These are phyloP conservation scores for Xylaria sp. DNA, from an alignment of 2,329 filamentous ascomycete genomes.

Conservation along the genomic window DNA sequence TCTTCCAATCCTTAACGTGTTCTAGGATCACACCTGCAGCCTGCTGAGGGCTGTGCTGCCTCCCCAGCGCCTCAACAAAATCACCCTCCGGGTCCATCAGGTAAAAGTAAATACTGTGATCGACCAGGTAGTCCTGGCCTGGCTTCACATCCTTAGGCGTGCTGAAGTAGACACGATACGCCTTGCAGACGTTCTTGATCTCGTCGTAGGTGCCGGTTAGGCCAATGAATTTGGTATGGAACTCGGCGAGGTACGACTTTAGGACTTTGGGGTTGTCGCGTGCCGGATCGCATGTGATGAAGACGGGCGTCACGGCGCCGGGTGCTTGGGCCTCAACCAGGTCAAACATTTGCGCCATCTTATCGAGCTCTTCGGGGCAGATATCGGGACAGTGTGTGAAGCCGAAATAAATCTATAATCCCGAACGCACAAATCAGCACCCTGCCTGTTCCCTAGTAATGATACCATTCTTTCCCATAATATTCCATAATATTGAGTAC, in stretches of 20 bases:
- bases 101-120: constrained; percentile 99
- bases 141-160: constrained; percentile 89
- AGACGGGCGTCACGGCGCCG: constrained; percentile 76
- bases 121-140: constrained; percentile 95
- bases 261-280: constrained; percentile 88
- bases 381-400: constrained; percentile 99
- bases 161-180: constrained; percentile 96
- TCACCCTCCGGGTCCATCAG: constrained; percentile 98
- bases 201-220: constrained; percentile 94
- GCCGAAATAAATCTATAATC: constrained; percentile 87
- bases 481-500: background rate
- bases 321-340: constrained; percentile 65
- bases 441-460: background rate
- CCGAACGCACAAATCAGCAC: constrained; percentile 10
- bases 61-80: constrained; percentile 95
- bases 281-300: constrained; percentile 95
- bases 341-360: constrained; percentile 97
- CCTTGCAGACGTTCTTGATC: constrained; percentile 94
- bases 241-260: constrained; percentile 87
- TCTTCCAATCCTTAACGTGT: constrained; percentile 76
- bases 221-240: constrained; percentile 86
- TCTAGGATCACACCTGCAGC: constrained; percentile 85
- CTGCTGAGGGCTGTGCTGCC: constrained; percentile 90
- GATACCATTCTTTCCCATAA: background rate
- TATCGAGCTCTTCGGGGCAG: constrained; percentile 98